phyloP scores from a whole-genome alignment of 2,329 filamentous ascomycete species.

The Neonectria hederae region DNA sequence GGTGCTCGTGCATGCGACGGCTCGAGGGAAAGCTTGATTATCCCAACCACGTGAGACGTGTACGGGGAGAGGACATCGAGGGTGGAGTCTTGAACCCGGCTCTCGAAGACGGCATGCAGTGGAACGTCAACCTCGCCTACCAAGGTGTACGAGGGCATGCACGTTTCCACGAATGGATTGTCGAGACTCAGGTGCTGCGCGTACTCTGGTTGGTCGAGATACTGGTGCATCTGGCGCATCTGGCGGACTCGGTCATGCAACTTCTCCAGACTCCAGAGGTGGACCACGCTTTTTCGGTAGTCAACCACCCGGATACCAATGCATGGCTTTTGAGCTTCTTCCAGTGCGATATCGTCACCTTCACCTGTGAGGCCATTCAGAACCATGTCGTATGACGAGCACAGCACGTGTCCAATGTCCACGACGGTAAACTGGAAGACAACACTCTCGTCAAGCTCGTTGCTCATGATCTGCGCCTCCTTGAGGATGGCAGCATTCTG shows the following conservation, averaged over 20 bases:
- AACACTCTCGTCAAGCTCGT: conserved; percentile 91
- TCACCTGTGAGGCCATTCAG: conserved; percentile 89
- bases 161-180: conserved; percentile 91
- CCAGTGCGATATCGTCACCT: conserved; percentile 82
- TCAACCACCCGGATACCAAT: conserved; percentile 91
- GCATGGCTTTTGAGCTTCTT: conserved; percentile 86
- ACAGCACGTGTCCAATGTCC: conserved; percentile 86
- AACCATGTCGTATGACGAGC: conserved; percentile 96
- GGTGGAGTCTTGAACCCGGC: conserved; percentile 91
- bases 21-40: conserved; percentile 89
- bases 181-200: conserved; percentile 91
- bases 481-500: conserved; percentile 90
- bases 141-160: conserved; percentile 91
- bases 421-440: conserved; percentile 96
- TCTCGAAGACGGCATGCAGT: conserved; percentile 91
- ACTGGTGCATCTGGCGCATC: conserved; percentile 98
- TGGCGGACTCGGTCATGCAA: conserved; percentile 84
- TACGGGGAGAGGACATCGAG: conserved; percentile 93
- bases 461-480: conserved; percentile 97
- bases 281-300: conserved; percentile 85
- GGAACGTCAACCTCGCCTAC: conserved; percentile 94
- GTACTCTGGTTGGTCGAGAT: conserved; percentile 94
- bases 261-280: conserved; percentile 95
- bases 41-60: conserved; percentile 88
- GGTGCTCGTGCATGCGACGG: conserved; percentile 93